These are phyloP conservation scores for Pseudonectria foliicola DNA, from an alignment of 2,329 filamentous ascomycete species.

Conservation along the genomic window DNA sequence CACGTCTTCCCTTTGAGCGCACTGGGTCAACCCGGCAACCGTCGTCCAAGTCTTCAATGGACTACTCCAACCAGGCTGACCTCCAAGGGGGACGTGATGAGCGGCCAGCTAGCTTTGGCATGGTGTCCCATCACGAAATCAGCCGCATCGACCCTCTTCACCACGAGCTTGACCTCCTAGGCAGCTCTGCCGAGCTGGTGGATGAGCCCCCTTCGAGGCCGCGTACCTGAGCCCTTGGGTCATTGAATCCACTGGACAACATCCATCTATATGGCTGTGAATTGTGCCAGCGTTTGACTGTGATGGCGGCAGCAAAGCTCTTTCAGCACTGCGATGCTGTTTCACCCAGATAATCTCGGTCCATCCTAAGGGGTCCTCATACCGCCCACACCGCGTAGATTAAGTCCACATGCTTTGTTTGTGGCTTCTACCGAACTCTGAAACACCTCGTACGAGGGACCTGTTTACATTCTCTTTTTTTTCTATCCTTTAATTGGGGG, in stretches of 20 bases:
- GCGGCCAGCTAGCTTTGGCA: constrained; percentile 47
- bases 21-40: constrained; percentile 45
- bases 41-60: constrained; percentile 44
- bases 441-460: too few species aligned
- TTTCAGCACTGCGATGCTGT: too few species aligned
- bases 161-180: constrained; percentile 39
- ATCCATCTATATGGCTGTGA: too few species aligned
- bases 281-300: too few species aligned
- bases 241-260: too few species aligned
- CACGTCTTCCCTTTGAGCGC: constrained; percentile 49
- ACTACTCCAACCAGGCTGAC: constrained; percentile 37
- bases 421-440: too few species aligned
- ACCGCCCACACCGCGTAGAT: too few species aligned
- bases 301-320: too few species aligned
- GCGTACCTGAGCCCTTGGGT: constrained; percentile 10
- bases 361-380: too few species aligned
- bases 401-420: too few species aligned
- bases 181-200: constrained; percentile 51
- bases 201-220: constrained; percentile 28
- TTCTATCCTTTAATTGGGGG: background rate
- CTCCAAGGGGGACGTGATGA: constrained; percentile 34
- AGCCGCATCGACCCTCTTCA: constrained; percentile 45
- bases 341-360: too few species aligned
- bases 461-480: constrained; percentile 5
- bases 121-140: constrained; percentile 51